These are phyloP conservation scores for Chytridium lagenaria DNA, from an alignment of 371 early-diverging fungal genomes.

Conservation along the genomic window DNA sequence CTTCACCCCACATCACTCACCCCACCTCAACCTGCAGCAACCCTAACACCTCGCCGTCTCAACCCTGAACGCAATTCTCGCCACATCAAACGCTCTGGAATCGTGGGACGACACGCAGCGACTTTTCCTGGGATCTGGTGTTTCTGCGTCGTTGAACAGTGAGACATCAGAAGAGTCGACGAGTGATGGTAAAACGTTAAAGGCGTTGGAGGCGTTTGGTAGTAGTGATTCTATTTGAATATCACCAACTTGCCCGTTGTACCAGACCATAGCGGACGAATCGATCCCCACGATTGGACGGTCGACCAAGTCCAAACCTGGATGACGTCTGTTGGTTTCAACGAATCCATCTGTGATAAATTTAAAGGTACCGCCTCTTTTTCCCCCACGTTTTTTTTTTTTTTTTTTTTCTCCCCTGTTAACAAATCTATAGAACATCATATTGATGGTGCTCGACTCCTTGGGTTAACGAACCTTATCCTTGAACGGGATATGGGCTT, in stretches of 20 bases:
- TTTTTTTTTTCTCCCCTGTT: neutral
- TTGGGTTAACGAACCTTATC: neutral
- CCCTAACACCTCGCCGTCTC: too few species aligned
- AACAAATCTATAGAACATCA: neutral
- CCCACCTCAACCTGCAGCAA: too few species aligned
- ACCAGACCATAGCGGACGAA: neutral
- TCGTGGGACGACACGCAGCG: neutral
- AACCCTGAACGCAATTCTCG: too few species aligned
- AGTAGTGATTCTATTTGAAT: neutral
- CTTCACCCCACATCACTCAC: too few species aligned
- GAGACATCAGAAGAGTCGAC: neutral
- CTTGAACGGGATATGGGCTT: neutral
- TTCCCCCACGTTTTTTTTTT: too few species aligned
- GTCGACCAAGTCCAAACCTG: neutral
- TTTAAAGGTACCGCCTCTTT: neutral
- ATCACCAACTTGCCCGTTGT: neutral
- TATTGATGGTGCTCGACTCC: neutral
- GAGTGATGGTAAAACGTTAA: neutral
- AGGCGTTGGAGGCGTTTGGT: neutral
- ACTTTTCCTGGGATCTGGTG: neutral
- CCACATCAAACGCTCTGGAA: too few species aligned
- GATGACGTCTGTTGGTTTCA: neutral
- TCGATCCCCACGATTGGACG: neutral
- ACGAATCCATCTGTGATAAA: neutral
- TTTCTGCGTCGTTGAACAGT: too few species aligned